Evolutionary conservation across 805 yeast genomes (phyloP), one percentile per base, ranked within the genome.

Genomic region (Saccharomycopsis selenospora): DNA sequence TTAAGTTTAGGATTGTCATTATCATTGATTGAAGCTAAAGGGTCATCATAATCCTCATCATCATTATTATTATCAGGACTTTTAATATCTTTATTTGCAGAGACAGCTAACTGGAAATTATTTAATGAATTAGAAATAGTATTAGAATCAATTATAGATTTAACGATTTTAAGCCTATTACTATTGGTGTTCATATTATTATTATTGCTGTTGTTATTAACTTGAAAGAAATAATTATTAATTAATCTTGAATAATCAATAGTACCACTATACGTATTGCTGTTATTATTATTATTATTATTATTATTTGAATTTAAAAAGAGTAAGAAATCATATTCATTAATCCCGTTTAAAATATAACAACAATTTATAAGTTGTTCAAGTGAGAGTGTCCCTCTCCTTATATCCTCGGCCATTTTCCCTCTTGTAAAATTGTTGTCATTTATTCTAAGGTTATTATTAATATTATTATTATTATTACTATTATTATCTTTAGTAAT

Each of bases 331-430:
- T 48, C 51, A 5, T 28, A 14, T 36, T 49, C 52, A 27, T 49
- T 38, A 13, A 49, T 45, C 24, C 47, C 52, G 14, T 49, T 47
- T 5, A 49, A 27, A 11, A 49, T 41, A 42, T 49, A 49, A 24
- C 52, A 49, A 40, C 52, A 49, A 38, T 49, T 49, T 27, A 49
- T 38, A 10, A 49, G 38, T 33, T 49, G 46, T 27, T 49, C 52
- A 14, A 33, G 38, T 20, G 38, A 33, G 38, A 33, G 38, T 14
- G 17, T 5, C 20, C 38, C 38, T 33, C 38, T 17, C 38, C 38
- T 33, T 33, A 33, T 33, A 33, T 33, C 38, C 18, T 33, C 38
- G 20, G 38, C n/a, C 38, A 33, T 33, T n/a, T n/a, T n/a, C n/a
- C n/a, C n/a, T n/a, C n/a, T n/a, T n/a, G n/a, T n/a, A n/a, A n/a